Evolutionary conservation across 345 rosid genomes (phyloP), one percentile per base, ranked within the genome.

Genomic region (Salix suchowensis): DNA sequence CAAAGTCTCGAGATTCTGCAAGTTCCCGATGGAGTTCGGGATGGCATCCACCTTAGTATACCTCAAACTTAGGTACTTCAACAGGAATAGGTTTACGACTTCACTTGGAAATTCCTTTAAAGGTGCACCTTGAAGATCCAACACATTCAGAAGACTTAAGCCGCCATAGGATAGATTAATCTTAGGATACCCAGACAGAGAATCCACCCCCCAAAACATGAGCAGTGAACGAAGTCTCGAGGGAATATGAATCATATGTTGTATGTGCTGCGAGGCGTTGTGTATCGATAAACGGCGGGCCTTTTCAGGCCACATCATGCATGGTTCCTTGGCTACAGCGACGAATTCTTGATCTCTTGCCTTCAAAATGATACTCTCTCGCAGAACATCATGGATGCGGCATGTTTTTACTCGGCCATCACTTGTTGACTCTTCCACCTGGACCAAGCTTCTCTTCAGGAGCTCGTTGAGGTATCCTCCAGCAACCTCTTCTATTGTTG

Each of bases 191-290:
- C 37, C 7, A 36, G 7, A 5, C 37, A 36, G 37, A 42, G 13
- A 42, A 42, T 68, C 76, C 4, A 72, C 77, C 39, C 50, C 44
- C 64, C 83, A 74, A 23, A 74, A 81, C 75, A 69, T 68, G 68
- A 77, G 74, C 40, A 81, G 37, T 4, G 84, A 77, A 54, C 81
- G 84, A 37, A 77, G 8, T 55, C 46, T 61, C 26, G 71, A 67
- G 0, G 26, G 54, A 23, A 19, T 62, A 3, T 48, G 46, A 40
- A 67, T 81, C 7, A 61, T 81, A 28, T 24, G 68, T 12, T 52
- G 72, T 21, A 24, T 67, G 21, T 55, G 48, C 32, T 32, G 72
- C 65, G 71, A 3, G 34, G 55, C 65, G n/a, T 77, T 70, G 34
- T 73, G 75, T 7, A 82, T 44, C 13, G 84, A 78, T 3, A 82